Base-by-base conservation (phyloP, 441 rosid species). In the Populus hybrid region DNA sequence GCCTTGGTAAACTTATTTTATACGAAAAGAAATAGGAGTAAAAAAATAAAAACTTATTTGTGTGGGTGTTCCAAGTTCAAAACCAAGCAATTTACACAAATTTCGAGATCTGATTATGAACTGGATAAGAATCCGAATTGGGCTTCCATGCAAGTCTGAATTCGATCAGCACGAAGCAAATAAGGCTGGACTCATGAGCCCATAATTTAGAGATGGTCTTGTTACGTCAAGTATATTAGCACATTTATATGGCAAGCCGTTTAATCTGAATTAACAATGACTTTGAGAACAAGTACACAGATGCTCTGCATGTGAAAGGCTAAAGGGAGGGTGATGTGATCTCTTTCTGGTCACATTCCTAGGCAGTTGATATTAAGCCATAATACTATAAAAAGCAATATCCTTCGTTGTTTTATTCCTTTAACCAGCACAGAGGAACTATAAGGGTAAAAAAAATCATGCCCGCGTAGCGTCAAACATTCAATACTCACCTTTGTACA, bases 371-470 rank as follows among this genome's bases (percentile, higher is more conserved):
- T 73, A 75, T 31, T 72, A 73, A 31, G 73, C 61, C 24, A 61
- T 12, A 1, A 42, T 82, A 42, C 86, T 42, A 74, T 50, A 72
- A 73, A 45, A 68, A 68, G 87, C 68, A 80, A 81, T 68, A 72
- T 76, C 70, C 82, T 76, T 76, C 68, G 14, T 31, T 56, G 76
- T 35, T 69, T 74, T 74, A 65, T 74, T 24, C 68, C 71, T 38
- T 79, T 74, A 76, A 67, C 40, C 18, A 73, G 69, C 67, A 76
- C 65, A 67, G 68, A 68, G 64, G 73, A 68, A 50, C 26, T 70
- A 68, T 80, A 64, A 45, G 76, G 78, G 38, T 45, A n/a, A 20
- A 42, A 68, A 63, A 61, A 23, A 76, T 79, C 63, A 66, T 69
- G 53, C 78, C 21, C 40, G 4, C 20, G 28, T 68, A 68, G 23